phyloP scores from a whole-genome alignment of 1,139 yeast genomes.

The Scheffersomyces lignicola region DNA sequence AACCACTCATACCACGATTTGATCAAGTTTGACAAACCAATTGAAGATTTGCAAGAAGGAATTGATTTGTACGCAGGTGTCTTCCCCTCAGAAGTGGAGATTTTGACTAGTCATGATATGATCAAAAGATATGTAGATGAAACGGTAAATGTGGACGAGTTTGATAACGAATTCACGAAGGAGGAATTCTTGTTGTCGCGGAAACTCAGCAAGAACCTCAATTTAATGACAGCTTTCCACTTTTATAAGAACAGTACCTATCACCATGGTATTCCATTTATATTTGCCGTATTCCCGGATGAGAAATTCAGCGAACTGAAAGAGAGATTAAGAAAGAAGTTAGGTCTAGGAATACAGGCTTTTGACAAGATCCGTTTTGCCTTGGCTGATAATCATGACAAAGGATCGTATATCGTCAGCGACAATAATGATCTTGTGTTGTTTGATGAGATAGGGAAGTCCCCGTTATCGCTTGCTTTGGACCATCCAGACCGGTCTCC shows the following conservation, averaged over 20 bases:
- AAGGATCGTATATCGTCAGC: slow-evolving; percentile 50
- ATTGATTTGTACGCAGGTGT: slow-evolving; percentile 43
- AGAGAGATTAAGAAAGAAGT: slow-evolving; percentile 60
- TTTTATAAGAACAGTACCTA: slow-evolving; percentile 70
- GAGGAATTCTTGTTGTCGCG: slow-evolving; percentile 31
- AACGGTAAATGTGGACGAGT: slow-evolving; percentile 21
- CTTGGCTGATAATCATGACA: slow-evolving; percentile 43
- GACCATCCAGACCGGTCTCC: slow-evolving; percentile 82
- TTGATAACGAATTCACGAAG: slow-evolving; percentile 23
- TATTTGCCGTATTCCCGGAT: slow-evolving; percentile 63
- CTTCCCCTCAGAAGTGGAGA: slow-evolving; percentile 47
- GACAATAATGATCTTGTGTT: slow-evolving; percentile 55
- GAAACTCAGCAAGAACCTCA: slow-evolving; percentile 36
- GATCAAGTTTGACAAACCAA: slow-evolving; percentile 36
- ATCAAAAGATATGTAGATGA: slow-evolving; percentile 27
- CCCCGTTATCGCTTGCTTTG: slow-evolving; percentile 59
- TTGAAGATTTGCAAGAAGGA: slow-evolving; percentile 34
- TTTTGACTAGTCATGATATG: slow-evolving; percentile 39
- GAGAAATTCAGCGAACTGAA: slow-evolving; percentile 70
- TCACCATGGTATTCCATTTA: slow-evolving; percentile 87
- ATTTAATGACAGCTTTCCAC: slow-evolving; percentile 58
- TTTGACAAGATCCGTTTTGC: slow-evolving; percentile 75
- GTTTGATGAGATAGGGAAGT: slow-evolving; percentile 53
- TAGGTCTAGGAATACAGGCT: slow-evolving; percentile 79
- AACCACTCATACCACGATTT: slow-evolving; percentile 41